Evolutionary conservation across 345 rosid genomes (phyloP), one percentile per base, ranked within the genome.

Genomic region (Limnanthes douglasii): DNA sequence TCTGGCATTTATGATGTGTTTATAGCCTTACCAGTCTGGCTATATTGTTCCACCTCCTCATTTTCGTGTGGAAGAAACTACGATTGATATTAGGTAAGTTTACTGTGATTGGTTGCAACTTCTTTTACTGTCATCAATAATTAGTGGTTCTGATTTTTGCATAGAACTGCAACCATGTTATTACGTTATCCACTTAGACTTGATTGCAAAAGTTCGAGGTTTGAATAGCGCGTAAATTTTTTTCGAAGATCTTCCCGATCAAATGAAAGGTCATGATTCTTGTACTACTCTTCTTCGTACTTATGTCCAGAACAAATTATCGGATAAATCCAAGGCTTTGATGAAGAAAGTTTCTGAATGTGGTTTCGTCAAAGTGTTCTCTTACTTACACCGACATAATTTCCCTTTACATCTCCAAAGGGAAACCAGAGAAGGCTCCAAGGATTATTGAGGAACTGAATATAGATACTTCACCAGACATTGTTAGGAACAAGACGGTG

Each of bases 181-280:
- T 41, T 80, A 72, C 48, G 95, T 94, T 19, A 73, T 84, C 23
- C 94, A 90, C 51, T 62, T 84, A 59, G 98, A 90, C 60, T 65
- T 90, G 68, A 57, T 77, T 23, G 66, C 79, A 0, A 90, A 90
- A 62, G 40, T 84, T 22, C 85, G 85, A 3, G 88, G 98, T 31
- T 48, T 90, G 27, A 45, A 58, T 25, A 84, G 88, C 22, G 94
- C 92, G 0, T 95, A 90, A 65, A 77, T 72, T 55, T 84, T 90
- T 53, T 84, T 80, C 11, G 94, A 84, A 61, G 95, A 80, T 35
- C 65, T 84, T 50, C 93, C 94, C 1, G 77, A 68, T 30, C 41
- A 50, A 37, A 65, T 80, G 92, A 61, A 79, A 66, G 73, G 63
- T 18, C 68, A 48, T 17, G 62, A 54, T 15, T 56, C 86, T 21